phyloP scores from a whole-genome alignment of 2,329 filamentous ascomycete species.

The Tothia fuscella region DNA sequence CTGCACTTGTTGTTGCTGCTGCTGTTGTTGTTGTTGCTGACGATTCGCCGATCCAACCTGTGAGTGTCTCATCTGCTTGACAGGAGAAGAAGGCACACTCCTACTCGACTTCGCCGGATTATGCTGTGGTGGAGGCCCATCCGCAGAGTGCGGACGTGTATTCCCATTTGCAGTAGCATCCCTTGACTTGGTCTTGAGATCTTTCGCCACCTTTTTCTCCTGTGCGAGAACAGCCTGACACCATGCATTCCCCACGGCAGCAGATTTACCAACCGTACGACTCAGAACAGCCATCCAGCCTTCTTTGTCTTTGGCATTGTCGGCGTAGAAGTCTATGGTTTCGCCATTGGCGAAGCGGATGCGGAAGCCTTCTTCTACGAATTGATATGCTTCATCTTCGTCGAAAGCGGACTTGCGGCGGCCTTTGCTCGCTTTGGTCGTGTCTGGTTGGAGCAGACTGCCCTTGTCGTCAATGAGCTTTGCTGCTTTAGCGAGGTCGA shows the following conservation, averaged over 20 bases:
- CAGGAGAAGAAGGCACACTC: constrained; percentile 4
- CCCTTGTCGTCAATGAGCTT: constrained; percentile 89
- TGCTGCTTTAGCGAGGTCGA: constrained; percentile 86
- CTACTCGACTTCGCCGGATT: not conserved
- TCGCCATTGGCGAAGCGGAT: constrained; percentile 98
- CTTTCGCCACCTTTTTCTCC: constrained; percentile 6
- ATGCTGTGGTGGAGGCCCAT: constrained; percentile 1
- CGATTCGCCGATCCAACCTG: no score
- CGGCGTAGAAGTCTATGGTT: constrained; percentile 96
- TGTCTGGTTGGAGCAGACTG: constrained; percentile 62
- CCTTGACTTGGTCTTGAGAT: constrained; percentile 1
- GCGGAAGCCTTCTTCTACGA: constrained; percentile 97
- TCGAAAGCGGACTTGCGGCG: constrained; percentile 93
- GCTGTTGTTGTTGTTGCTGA: no score
- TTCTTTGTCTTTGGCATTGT: constrained; percentile 76
- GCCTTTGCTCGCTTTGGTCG: constrained; percentile 58
- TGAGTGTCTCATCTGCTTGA: constrained; percentile 4
- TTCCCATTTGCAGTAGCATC: constrained; percentile 3
- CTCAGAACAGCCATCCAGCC: constrained; percentile 81
- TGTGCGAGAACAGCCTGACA: constrained; percentile 6
- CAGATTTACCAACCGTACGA: constrained; percentile 2
- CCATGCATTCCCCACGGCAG: constrained; percentile 5
- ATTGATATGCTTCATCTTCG: constrained; percentile 99
- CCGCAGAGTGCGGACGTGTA: constrained; percentile 5
- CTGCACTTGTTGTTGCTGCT: no score